Base-by-base conservation (phyloP, 1,284 basidiomycete species). In the Austropuccinia psidii region DNA sequence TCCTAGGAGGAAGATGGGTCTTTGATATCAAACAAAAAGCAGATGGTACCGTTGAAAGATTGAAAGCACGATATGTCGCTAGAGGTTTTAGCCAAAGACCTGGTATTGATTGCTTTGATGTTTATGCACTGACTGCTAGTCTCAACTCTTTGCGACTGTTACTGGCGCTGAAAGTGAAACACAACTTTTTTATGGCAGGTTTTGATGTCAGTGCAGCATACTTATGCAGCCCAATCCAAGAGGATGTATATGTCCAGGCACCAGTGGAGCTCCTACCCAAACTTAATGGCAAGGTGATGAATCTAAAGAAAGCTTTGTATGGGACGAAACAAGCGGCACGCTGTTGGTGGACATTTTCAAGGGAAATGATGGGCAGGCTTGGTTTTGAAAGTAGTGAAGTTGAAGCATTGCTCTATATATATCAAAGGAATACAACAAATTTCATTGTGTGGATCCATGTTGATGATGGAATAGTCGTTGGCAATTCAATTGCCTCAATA, bases 271-370 rank as follows among this genome's bases (percentile, higher is more conserved):
- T 54, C 9, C 9, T 9, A 19, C 11, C 50, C 24, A 21, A 54
- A 54, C 24, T 27, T 9, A 54, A 54, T 11, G 43, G 43, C 11
- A 54, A 54, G 24, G 50, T 54, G 24, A 15, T 13, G 11, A 54
- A 54, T 15, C 33, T 65, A 11, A 47, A 65, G 24, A 47, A 50
- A n/a, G 65, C 65, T 24, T 24, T 68, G 47, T 68, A 68, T 29
- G 39, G 60, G 4, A 62, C 60, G 6, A 41, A 45, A 15, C 60
- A 62, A 27, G 60, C 60, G 3, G 39, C 39, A 19, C 4, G 60
- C 4, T 62, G 60, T 27, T 62, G 60, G 39, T 62, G 39, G 60
- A 41, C n/a, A 24, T 31, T 43, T 24, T 43, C 45, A 6, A n/a
- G 29, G 4, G 4, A 45, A 17, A 62, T 13, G 4, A 15, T 62